Base-by-base conservation (phyloP, 345 rosid genomes). In the Citrus trifoliata region DNA sequence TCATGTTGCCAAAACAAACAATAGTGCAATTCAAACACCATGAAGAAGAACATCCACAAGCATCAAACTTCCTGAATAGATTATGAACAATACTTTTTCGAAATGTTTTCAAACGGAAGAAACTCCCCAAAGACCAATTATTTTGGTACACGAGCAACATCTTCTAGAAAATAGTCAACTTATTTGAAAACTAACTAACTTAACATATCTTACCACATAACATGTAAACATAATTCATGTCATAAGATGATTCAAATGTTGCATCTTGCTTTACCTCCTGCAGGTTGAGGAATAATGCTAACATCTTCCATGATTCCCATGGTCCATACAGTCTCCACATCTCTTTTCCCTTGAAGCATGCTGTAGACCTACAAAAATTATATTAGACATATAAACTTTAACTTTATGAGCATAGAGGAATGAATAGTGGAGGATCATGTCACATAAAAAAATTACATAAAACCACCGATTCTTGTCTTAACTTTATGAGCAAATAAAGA, bases 301-400 rank as follows among this genome's bases (percentile, higher is more conserved):
- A 92, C 98, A 84, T 96, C 98, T 86, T 93, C 93, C 95, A 92
- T 95, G 76, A 95, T 90, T 84, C 98, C 98, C 98, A 93, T 95
- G 38, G 97, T 92, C 82, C 91, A 83, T 73, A 93, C 94, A 75
- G 98, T 95, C 82, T 93, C 98, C 67, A 88, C 98, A 79, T 95
- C 97, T 79, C 97, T 90, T 83, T 93, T 92, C 76, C 98, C 97
- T 86, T 90, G 98, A 85, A 93, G 89, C 98, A 95, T 89, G 82
- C 98, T 95, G 82, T 93, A 92, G 14, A 95, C 97, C 98, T 93
- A 78, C 74, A 85, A 21, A 81, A 73, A 71, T 37, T 25, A 74
- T 59, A 37, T 55, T 30, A 56, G 62, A 74, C 35, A 73, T 58
- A 73, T 51, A 73, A 42, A 72, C 32, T 61, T 32, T 32, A 32